Evolutionary conservation across 345 rosid genomes (phyloP), one percentile per base, ranked within the genome.

Genomic region (Eucalyptus virginea): DNA sequence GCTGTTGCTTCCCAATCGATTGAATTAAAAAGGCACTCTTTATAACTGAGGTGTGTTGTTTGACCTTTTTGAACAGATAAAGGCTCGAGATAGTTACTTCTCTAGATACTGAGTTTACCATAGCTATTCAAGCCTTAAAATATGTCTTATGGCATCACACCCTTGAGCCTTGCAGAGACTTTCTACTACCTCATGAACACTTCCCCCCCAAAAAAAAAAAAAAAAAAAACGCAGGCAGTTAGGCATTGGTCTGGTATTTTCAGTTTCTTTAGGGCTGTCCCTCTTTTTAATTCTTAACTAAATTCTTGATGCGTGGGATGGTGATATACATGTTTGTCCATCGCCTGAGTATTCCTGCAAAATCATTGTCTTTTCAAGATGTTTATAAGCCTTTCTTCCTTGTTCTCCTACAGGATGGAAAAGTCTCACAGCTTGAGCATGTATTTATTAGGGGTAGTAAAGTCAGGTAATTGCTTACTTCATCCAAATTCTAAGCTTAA

Each of bases 341-440:
- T 15, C 44, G 4, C 69, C 40, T 54, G 45, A 47, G 44, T 40
- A 26, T 52, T 50, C 87, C 16, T 50, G 87, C 45, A 34, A 32
- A 34, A 72, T 54, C 40, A 47, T 18, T 52, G 2, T 44, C 23
- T 81, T 54, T 42, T 58, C 42, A 15, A n/a, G 16, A 19, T 88
- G 32, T 81, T 88, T 28, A 23, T 47, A 65, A 42, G 32, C 45
- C 21, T 47, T 51, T 26, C 72, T 86, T 72, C 42, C 87, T 49
- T 40, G 83, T 37, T 77, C n/a, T 19, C 86, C 56, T 17, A 52
- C 94, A 97, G 99, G 99, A 98, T 93, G 99, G 99, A 87, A 97
- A 96, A 93, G 94, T 97, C 80, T 97, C 99, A 50, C 99, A 95
- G 92, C 99, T 98, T 89, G 99, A 98, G 94, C 99, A 98, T 94